Evolutionary conservation across 1,139 yeast genomes (phyloP).

Genomic region (Suhomyces coccinellae): DNA sequence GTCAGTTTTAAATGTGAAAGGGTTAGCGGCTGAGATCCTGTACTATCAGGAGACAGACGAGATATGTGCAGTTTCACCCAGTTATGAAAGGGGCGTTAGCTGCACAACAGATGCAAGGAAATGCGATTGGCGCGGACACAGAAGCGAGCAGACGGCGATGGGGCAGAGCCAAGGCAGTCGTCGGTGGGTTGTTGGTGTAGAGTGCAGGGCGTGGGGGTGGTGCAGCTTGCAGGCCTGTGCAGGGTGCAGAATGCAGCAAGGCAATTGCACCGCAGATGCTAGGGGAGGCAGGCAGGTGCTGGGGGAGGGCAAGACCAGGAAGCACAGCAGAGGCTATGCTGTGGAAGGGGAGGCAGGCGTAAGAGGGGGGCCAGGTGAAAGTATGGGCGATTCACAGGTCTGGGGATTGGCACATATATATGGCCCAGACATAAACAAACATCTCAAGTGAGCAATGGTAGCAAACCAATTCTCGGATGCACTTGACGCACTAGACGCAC

Average conservation of each 20-base stretch:
- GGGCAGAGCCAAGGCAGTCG: not conserved
- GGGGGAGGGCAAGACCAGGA: not conserved
- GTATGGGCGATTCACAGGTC: too few relatives aligned
- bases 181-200: not conserved
- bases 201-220: not conserved
- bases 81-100: conserved; percentile 9
- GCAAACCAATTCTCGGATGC: conserved; percentile 1
- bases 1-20: not conserved
- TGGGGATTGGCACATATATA: not conserved
- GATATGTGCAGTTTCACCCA: conserved; percentile 7
- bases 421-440: conserved; percentile 8
- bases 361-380: too few relatives aligned
- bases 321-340: not conserved
- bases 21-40: not conserved
- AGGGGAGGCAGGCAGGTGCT: not conserved
- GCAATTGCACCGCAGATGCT: too few relatives aligned
- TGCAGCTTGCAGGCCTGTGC: not conserved
- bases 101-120: conserved; percentile 10
- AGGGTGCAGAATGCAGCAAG: not conserved
- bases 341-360: too few relatives aligned
- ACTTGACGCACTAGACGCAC: not conserved
- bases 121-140: conserved; percentile 7
- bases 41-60: conserved; percentile 7
- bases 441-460: conserved; percentile 5
- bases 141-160: not conserved